Evolutionary conservation across 192 early-diverging fungal genomes (phyloP), one percentile per base, ranked within the genome.

Genomic region (Coemansia sp.): DNA sequence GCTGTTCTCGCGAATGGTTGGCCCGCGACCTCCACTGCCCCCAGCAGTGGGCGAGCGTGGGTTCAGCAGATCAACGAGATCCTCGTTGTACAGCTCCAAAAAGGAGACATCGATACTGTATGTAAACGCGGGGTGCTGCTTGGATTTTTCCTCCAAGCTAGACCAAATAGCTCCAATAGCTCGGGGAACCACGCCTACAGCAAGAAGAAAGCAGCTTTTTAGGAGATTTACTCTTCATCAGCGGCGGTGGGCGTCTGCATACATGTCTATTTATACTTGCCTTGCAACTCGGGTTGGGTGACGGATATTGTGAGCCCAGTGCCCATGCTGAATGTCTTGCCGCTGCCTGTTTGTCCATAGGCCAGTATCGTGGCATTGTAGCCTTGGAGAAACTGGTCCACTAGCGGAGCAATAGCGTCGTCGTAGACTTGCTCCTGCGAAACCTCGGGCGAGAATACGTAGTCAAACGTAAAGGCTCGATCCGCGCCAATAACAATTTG

Each of bases 311-410:
- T 60, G 0, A 74, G 78, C 11, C 84, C 87, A 6, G 94, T 94
- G 31, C 94, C 94, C 95, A 98, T 98, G 34, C 91, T 97, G 74
- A 91, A 92, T 23, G 96, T 96, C 77, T 98, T 98, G 66, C 96
- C 96, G 6, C 88, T 90, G 10, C 93, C 73, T 1, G 78, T 81
- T 66, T 81, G 66, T 38, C 93, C 91, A 83, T 92, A 92, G 43
- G 96, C 96, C 60, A 99, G 80, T 18, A 99, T 89, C 1, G 96
- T 97, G 20, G 89, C 92, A 77, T 97, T 99, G 69, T 93, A 77
- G 60, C 96, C 96, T 83, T 90, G 83, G 24, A 92, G 61, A 69
- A 91, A 90, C 55, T 82, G 86, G 46, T 61, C 23, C 0, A 86
- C 58, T 24, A 92, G 77, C 13, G 77, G 85, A 11, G 59, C 68